A percentile compares a stretch with the other conserved stretches of the same genome.
Conservation (phyloP, 805 yeast genomes). For the Wickerhamomyces rabaulensis region DNA sequence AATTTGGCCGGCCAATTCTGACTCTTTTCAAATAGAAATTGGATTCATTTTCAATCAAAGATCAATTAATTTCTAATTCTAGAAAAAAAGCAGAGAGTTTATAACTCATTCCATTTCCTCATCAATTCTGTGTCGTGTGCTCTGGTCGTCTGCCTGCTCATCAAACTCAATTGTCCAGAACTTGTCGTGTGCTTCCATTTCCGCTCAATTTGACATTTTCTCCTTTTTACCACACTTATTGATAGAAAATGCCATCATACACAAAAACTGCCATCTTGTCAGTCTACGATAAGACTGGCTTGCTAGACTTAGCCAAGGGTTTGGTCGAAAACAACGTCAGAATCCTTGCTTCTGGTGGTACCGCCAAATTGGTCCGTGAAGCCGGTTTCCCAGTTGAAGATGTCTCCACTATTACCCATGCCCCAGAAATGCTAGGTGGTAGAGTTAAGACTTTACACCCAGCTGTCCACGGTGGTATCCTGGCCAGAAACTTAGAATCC, state of each 20-base stretch:
- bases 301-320: slow-evolving; percentile 94
- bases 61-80: not conserved
- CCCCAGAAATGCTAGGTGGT: slow-evolving; percentile 98
- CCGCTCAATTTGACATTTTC: not conserved
- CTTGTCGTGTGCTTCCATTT: not conserved
- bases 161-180: not conserved
- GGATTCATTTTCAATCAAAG: slow-evolving; percentile 4
- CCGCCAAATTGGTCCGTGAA: slow-evolving; percentile 89
- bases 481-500: slow-evolving; percentile 87
- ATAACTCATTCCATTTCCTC: not conserved
- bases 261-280: slow-evolving; percentile 90
- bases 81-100: not conserved
- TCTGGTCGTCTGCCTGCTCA: not conserved
- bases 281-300: slow-evolving; percentile 96
- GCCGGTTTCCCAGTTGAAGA: slow-evolving; percentile 98
- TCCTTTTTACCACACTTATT: not conserved
- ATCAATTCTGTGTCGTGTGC: not conserved
- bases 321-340: slow-evolving; percentile 83
- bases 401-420: slow-evolving; percentile 91
- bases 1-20: slow-evolving; percentile 1
- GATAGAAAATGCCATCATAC: slow-evolving; percentile 28
- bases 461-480: slow-evolving; percentile 96
- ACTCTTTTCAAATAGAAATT: slow-evolving; percentile 10
- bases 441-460: slow-evolving; percentile 98
- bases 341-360: slow-evolving; percentile 95